Base-by-base conservation (phyloP, 331 rosid species). In the Spiraea crenata region DNA sequence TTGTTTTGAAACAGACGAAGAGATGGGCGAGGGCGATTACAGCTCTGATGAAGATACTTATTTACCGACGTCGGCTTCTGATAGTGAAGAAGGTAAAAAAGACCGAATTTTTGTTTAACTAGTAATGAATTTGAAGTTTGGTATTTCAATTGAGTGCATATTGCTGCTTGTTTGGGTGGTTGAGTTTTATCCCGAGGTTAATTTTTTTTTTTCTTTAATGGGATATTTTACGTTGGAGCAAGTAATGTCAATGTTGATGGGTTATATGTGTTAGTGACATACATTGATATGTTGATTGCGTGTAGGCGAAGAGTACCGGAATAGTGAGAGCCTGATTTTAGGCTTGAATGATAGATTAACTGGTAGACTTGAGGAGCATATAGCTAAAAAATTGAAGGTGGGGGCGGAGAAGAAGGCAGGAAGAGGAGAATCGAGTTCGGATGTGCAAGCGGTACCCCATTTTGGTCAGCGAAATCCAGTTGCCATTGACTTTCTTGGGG, bases 351-450 rank as follows among this genome's bases (percentile, higher is more conserved):
- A 35, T 39, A 39, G 11, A 16, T 58, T 75, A 35, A 57, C 48
- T 34, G 17, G 13, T 38, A 40, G 37, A 6, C 17, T 3, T 19
- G 9, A 12, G 49, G 44, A 70, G 58, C 11, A 25, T 67, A 31
- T 15, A 6, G 35, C 14, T 0, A 63, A 42, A 39, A 71, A 45
- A 71, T 44, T 46, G 72, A 71, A 54, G 71, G 58, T 35, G 54
- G 47, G 38, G 59, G 57, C 31, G 51, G 56, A 40, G 62, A 7
- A 35, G 37, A 71, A 49, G 63, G 50, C 47, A 60, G 50, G 61
- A 44, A n/a, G 55, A 8, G 80, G 59, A 76, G 80, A 69, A 34
- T 59, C 72, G 8, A 67, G 67, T 72, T 56, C 37, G 57, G 52
- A 42, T 9, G 81, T 10, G 25, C 65, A 44, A 59, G 48, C 45